Evolutionary conservation across 208 protist species (phyloP), one percentile per base, ranked within the genome.

Genomic region (Angomonas ambiguus): DNA sequence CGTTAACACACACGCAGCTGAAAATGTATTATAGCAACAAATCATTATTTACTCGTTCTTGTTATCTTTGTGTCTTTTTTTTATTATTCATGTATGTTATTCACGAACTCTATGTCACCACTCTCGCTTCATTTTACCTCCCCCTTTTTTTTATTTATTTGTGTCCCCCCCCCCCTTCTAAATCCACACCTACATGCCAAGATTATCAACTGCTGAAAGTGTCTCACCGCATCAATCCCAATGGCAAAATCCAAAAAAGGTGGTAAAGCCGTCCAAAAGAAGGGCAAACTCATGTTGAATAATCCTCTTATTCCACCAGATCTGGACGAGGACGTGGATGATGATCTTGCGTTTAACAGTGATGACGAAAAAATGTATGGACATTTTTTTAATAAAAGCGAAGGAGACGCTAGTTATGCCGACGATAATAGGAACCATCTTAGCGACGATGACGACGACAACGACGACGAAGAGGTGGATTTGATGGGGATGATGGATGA

Each of bases 271-370:
- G 62, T 77, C 69, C 88, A 94, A 69, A 62, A 77, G 59, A n/a
- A 69, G 2, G 88, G 88, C 0, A 78, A 77, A 42, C 72, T 90
- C n/a, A 88, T 85, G 70, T 76, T 88, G 30, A 83, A 80, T 61
- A 94, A 94, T 68, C 85, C 89, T 2, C 67, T 90, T 10, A 96
- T 96, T 41, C 91, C 87, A 11, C 71, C 83, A 10, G 84, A 96
- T 33, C 31, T 94, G 13, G 91, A 96, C 51, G 91, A 96, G 66
- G 91, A 96, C 69, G 91, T 96, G 53, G 87, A 96, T 63, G 91
- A 96, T 62, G 91, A 96, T 32, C 73, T 96, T 20, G 91, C 91
- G 42, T 96, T 96, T 71, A 84, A 96, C 69, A 94, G 87, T 62
- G 91, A 96, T 30, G 91, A 96, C 56, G 91, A 96, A 64, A 66